These are phyloP conservation scores for Penicillium pulvis DNA, from an alignment of 495 filamentous ascomycete species.

Conservation along the genomic window DNA sequence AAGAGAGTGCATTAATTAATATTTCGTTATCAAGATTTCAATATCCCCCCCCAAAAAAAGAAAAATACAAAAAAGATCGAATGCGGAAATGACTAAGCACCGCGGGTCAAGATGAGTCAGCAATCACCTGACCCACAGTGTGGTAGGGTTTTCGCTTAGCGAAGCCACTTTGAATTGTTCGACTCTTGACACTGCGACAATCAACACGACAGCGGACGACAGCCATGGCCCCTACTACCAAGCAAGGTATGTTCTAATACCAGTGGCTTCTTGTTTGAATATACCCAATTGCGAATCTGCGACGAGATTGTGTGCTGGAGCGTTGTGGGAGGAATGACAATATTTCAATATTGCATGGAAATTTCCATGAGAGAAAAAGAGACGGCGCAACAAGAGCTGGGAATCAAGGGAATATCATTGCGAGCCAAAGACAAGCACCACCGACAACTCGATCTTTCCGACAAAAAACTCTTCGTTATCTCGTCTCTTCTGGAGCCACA, in stretches of 20 bases:
- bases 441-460: conserved; percentile 1
- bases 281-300: conserved; percentile 34
- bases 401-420: conserved; percentile 1
- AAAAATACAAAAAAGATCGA: conserved; percentile 12
- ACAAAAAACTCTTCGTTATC: not conserved
- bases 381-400: conserved; percentile 6
- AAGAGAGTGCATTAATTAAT: not conserved
- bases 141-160: conserved; percentile 51
- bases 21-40: not conserved
- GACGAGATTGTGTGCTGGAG: conserved; percentile 16
- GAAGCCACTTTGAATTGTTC: conserved; percentile 48
- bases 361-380: conserved; percentile 15
- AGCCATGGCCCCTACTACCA: conserved; percentile 76
- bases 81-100: conserved; percentile 22
- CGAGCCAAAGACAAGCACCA: not conserved
- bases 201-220: conserved; percentile 55
- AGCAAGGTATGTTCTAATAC: conserved; percentile 63
- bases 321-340: conserved; percentile 14
- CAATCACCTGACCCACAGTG: conserved; percentile 55
- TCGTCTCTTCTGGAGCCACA: conserved; percentile 6
- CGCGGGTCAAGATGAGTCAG: conserved; percentile 13
- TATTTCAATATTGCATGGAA: conserved; percentile 7
- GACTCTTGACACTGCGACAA: conserved; percentile 47
- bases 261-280: conserved; percentile 3
- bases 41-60: not conserved